Base-by-base conservation (phyloP, 306 rosid genomes). In the Potentilla sterilis region DNA sequence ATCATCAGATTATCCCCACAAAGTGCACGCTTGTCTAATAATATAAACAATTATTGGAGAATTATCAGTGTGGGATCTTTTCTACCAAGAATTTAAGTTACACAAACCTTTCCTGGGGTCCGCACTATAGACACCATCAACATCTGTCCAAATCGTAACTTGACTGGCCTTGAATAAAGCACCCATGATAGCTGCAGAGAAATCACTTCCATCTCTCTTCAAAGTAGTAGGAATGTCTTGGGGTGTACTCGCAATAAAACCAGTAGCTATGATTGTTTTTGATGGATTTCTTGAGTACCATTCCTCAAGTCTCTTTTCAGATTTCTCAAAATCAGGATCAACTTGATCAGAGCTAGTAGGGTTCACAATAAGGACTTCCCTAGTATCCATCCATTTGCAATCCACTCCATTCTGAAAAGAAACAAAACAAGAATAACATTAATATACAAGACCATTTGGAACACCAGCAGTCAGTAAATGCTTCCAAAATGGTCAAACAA, bases 141-240 rank as follows among this genome's bases (percentile, higher is more conserved):
- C 99, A 79, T 95, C 99, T 66, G 99, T 95, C 99, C 99, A 95
- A 79, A 95, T 95, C 52, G 97, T 95, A 81, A 92, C 96, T 84
- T 89, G 95, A 67, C 92, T 68, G 32, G 97, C 96, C 75, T 77
- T 84, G 43, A 90, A 79, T 38, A 95, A 82, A 61, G 99, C 90
- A 78, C 97, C 97, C 97, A 95, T 84, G 81, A 95, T 92, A 72
- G 99, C 97, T 61, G 99, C 97, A 9, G 99, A 95, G 76, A 95
- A 95, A 80, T 95, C 99, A 83, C 99, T 95, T 76, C 99, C 99
- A 84, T 95, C 99, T 86, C 99, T 88, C 93, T 95, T 95, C 88
- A 95, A 79, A 28, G 99, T 95, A 73, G 99, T 90, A 16, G 99
- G 99, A 77, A 95, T 90, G 59, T 88, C 86, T 84, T 90, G 73